Percentiles rank a stretch among this genome's conserved stretches.
phyloP scores from a whole-genome alignment of 1,284 basidiomycete genomes.

The Ustilago vetiveriae region DNA sequence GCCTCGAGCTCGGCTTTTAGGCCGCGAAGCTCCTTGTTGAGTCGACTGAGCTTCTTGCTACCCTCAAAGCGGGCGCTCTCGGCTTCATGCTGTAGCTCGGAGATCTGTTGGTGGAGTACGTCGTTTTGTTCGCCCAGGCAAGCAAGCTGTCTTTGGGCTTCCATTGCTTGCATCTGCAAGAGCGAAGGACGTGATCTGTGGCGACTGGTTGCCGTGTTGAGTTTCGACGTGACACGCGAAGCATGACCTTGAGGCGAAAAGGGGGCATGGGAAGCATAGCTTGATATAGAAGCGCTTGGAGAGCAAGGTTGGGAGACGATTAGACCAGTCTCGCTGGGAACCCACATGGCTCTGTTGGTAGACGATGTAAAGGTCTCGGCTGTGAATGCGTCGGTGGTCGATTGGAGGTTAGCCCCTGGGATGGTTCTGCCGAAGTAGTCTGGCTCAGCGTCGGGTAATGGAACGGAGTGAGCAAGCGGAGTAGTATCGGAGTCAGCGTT shows the following conservation, averaged over 20 bases:
- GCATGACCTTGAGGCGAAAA: constrained; percentile 10
- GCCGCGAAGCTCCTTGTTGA: constrained; percentile 57
- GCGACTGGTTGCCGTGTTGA: constrained; percentile 3
- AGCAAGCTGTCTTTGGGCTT: constrained; percentile 54
- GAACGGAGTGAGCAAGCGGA: constrained; percentile 13
- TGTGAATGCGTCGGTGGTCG: neutral
- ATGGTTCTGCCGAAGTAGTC: constrained; percentile 33
- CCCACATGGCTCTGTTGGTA: constrained; percentile 14
- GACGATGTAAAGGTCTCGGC: neutral
- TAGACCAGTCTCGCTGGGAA: constrained; percentile 34
- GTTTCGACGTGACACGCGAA: constrained; percentile 3
- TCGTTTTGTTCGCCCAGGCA: constrained; percentile 56
- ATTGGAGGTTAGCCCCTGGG: neutral
- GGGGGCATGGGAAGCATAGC: constrained; percentile 29
- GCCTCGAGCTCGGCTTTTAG: constrained; percentile 57
- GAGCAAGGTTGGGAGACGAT: constrained; percentile 39
- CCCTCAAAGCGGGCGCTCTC: constrained; percentile 51
- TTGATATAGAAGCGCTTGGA: constrained; percentile 33
- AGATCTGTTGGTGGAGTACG: constrained; percentile 51
- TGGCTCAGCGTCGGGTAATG: constrained; percentile 1
- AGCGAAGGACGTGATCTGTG: constrained; percentile 34
- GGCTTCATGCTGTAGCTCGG: constrained; percentile 56
- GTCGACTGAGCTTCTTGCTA: constrained; percentile 41
- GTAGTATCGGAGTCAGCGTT: constrained; percentile 24
- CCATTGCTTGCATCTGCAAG: constrained; percentile 32